Percentiles rank a stretch among this genome's conserved stretches.
phyloP scores from a whole-genome alignment of 768 basidiomycete species.

The Suillus paluster region DNA sequence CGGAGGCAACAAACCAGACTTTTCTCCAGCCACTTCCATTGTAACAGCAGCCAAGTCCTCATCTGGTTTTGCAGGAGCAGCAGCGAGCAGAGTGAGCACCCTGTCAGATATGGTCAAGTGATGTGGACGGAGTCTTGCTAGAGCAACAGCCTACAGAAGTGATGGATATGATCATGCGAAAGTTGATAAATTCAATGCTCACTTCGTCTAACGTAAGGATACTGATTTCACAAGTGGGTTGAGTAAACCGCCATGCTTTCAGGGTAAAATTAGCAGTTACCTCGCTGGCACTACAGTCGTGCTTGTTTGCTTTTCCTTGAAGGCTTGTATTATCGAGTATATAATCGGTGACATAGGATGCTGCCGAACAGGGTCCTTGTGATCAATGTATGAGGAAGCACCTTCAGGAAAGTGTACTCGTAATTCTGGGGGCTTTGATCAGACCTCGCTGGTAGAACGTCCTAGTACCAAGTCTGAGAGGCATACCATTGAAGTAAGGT shows the following conservation, averaged over 20 bases:
- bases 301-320: slow-evolving; percentile 39
- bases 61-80: not conserved
- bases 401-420: slow-evolving; percentile 50
- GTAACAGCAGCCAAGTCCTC: slow-evolving; percentile 12
- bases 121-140: slow-evolving; percentile 44
- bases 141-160: slow-evolving; percentile 42
- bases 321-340: slow-evolving; percentile 41
- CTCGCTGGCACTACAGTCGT: slow-evolving; percentile 57
- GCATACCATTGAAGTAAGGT: slow-evolving; percentile 59
- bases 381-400: slow-evolving; percentile 40
- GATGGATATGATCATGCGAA: not conserved
- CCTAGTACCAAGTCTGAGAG: slow-evolving; percentile 7
- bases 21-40: not conserved
- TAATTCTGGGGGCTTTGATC: slow-evolving; percentile 37
- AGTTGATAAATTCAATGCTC: slow-evolving; percentile 2
- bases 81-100: slow-evolving; percentile 33
- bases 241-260: not conserved
- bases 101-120: slow-evolving; percentile 48
- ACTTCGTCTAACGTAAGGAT: slow-evolving; percentile 47
- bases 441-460: not conserved
- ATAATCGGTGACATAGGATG: slow-evolving; percentile 49
- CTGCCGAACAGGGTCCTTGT: slow-evolving; percentile 40
- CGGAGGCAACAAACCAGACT: not conserved
- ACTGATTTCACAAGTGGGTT: slow-evolving; percentile 23
- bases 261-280: slow-evolving; percentile 24